Base-by-base conservation (phyloP, 1,284 basidiomycete species). In the Porodaedalea pini region DNA sequence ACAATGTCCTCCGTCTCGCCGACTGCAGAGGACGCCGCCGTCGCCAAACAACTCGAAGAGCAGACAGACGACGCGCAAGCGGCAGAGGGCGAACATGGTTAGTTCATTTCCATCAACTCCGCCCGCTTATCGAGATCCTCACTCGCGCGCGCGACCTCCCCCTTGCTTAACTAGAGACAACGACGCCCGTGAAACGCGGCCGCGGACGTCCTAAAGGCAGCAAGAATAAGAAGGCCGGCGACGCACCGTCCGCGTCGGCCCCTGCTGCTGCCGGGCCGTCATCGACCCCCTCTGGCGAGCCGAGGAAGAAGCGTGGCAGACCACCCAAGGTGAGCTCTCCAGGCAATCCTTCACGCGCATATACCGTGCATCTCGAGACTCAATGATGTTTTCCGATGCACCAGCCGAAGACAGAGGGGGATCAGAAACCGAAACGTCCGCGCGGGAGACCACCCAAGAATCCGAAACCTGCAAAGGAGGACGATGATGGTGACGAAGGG, bases 191-290 rank as follows among this genome's bases (percentile, higher is more conserved):
- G 61, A 91, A 90, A 74, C 84, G 88, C 65, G 81, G 85, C 66
- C 80, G 88, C 50, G 88, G 88, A 53, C 81, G 88, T 62, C 89
- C 88, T 60, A 89, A 85, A 70, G 88, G 88, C 67, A 87, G 85
- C 71, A 90, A 86, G 74, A 91, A 91, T 72, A 90, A 90, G 80
- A 88, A 85, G 68, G 66, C 61, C 48, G 51, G 64, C 51, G 67
- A 67, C n/a, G 69, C 75, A 56, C 15, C 41, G 10, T 68, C 74
- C 64, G 69, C 73, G 41, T 67, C 76, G 11, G 64, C 74, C 17
- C 65, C 72, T 3, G 64, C 75, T 23, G 70, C 70, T 50, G 65
- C 74, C 50, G 67, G 76, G 32, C 63, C 74, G n/a, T 70, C 70
- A 61, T 66, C 75, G 51, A 63, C 70, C 25, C 63, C 76, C 15